These are phyloP conservation scores for Xanthoconium purpureum DNA, from an alignment of 768 basidiomycete species.

Conservation along the genomic window DNA sequence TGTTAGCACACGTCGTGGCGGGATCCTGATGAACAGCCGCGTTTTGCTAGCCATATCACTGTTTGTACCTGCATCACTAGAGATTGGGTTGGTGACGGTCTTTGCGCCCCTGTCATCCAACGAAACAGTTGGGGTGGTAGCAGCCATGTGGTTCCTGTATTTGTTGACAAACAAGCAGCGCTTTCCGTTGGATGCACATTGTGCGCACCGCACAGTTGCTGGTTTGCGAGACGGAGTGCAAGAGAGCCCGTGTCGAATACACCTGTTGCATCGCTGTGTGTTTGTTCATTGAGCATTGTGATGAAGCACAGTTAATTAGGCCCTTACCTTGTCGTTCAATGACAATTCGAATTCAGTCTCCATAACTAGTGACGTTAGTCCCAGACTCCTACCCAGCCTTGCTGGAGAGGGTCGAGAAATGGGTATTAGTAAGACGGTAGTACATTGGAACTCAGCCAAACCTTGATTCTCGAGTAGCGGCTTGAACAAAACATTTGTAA, in stretches of 20 bases:
- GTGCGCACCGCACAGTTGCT: not conserved
- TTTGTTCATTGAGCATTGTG: not conserved
- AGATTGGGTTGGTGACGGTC: not conserved
- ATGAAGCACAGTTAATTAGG: too few relatives aligned
- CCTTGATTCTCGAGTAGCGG: too few relatives aligned
- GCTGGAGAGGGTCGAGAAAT: too few relatives aligned
- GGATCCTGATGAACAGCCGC: not conserved
- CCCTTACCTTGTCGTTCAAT: too few relatives aligned
- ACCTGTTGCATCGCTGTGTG: not conserved
- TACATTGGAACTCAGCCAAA: too few relatives aligned
- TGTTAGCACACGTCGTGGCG: not conserved
- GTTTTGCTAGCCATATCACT: not conserved
- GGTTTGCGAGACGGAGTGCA: not conserved
- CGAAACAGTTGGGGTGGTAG: not conserved
- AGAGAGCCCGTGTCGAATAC: not conserved
- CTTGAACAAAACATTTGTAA: too few relatives aligned
- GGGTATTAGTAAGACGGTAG: too few relatives aligned
- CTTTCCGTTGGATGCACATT: not conserved
- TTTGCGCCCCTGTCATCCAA: not conserved
- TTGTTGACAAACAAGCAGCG: not conserved
- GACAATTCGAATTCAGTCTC: too few relatives aligned
- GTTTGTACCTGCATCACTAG: not conserved
- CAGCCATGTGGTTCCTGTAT: not conserved
- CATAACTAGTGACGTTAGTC: too few relatives aligned
- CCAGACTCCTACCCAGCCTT: too few relatives aligned